These are phyloP conservation scores for Wickerhamiella sorbophila DNA, from an alignment of 805 yeast species.

Conservation along the genomic window DNA sequence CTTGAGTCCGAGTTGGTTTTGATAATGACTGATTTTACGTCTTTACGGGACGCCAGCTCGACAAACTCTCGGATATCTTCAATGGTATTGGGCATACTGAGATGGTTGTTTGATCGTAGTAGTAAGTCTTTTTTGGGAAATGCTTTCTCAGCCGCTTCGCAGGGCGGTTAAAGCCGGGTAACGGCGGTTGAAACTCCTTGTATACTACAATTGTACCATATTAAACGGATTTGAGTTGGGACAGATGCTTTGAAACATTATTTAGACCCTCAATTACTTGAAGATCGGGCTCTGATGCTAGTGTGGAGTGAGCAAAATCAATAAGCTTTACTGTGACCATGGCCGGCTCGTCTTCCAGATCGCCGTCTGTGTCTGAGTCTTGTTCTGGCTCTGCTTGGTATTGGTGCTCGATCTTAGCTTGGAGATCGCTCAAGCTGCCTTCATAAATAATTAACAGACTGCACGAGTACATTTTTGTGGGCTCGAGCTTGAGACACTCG, in stretches of 20 bases:
- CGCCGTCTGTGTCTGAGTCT: conserved; percentile 20
- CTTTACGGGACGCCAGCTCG: conserved; percentile 74
- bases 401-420: conserved; percentile 25
- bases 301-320: conserved; percentile 80
- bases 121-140: too few relatives aligned
- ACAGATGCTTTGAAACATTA: conserved; percentile 14
- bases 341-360: conserved; percentile 12
- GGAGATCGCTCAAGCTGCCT: conserved; percentile 45
- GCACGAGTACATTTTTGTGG: conserved; percentile 15
- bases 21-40: conserved; percentile 84
- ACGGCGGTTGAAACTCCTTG: too few relatives aligned
- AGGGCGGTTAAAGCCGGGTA: too few relatives aligned
- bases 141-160: too few relatives aligned
- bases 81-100: conserved; percentile 47
- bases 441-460: conserved; percentile 56
- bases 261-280: conserved; percentile 58
- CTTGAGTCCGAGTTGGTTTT: conserved; percentile 85
- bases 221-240: too few relatives aligned
- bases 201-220: too few relatives aligned
- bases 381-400: conserved; percentile 18
- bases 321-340: conserved; percentile 54
- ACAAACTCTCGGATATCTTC: conserved; percentile 95
- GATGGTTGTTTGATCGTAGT: too few relatives aligned
- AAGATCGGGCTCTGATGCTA: conserved; percentile 51
- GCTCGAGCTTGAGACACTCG: conserved; percentile 42